Evolutionary conservation across 2,329 filamentous ascomycete species (phyloP).

Genomic region (Lasiodiplodia sp.): DNA sequence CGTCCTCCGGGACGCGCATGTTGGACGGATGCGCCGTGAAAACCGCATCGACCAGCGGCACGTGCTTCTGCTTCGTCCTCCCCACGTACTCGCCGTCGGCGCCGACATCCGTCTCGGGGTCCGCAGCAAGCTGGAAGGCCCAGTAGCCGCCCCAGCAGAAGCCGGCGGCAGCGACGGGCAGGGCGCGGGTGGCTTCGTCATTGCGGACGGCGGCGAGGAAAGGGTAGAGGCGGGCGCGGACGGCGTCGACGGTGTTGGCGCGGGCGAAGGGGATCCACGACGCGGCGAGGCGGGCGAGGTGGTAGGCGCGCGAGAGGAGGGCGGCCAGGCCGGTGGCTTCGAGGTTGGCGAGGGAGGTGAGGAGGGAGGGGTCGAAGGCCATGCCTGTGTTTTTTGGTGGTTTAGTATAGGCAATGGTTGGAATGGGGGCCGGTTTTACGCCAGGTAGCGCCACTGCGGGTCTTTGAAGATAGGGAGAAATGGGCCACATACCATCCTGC

Average conservation of each 20-base stretch:
- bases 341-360: conserved; percentile 42
- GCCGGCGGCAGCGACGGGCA: conserved; percentile 42
- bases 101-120: background rate
- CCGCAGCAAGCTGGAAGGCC: conserved; percentile 13
- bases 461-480: background rate
- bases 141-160: conserved; percentile 42
- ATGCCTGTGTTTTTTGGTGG: conserved; percentile 1
- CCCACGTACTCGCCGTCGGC: background rate
- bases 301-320: conserved; percentile 41
- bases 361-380: conserved; percentile 28
- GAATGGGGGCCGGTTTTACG: background rate
- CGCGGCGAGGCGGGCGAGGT: conserved; percentile 32
- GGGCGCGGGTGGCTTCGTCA: conserved; percentile 33
- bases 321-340: conserved; percentile 40
- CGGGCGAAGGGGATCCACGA: conserved; percentile 11
- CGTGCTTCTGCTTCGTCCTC: background rate
- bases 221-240: conserved; percentile 12
- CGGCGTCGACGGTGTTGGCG: conserved; percentile 9
- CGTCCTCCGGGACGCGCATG: conserved; percentile 43
- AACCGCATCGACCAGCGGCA: conserved; percentile 38
- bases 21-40: conserved; percentile 47
- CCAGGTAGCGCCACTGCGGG: background rate
- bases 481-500: conserved; percentile 7
- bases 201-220: conserved; percentile 34
- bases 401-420: background rate